These are phyloP conservation scores for Bacterosira constricta DNA, from an alignment of 108 stramenopile species.

Conservation along the genomic window DNA sequence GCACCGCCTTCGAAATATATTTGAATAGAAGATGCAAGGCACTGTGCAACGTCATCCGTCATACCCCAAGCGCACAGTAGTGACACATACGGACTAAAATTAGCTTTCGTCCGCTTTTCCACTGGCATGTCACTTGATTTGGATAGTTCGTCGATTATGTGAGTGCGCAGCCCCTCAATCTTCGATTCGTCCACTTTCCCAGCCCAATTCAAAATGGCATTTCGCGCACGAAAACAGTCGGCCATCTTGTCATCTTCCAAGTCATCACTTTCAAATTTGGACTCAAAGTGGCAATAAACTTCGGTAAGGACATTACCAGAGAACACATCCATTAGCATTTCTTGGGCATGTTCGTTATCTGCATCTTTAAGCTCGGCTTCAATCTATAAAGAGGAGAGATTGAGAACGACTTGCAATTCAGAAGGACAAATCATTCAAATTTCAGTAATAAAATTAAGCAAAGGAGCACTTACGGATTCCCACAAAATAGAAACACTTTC, in stretches of 20 bases:
- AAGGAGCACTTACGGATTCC: conserved; percentile 54
- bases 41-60: conserved; percentile 55
- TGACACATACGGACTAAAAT: conserved; percentile 59
- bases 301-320: conserved; percentile 54
- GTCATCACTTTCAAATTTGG: conserved; percentile 27
- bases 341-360: conserved; percentile 38
- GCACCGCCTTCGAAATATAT: conserved; percentile 35
- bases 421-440: background rate
- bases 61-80: conserved; percentile 75
- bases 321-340: conserved; percentile 58
- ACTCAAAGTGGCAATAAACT: conserved; percentile 65
- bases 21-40: conserved; percentile 59
- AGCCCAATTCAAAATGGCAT: conserved; percentile 67
- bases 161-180: conserved; percentile 48
- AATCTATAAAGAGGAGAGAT: conserved; percentile 25
- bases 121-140: conserved; percentile 1
- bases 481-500: conserved; percentile 68
- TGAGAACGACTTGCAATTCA: too few relatives aligned
- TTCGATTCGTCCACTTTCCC: conserved; percentile 45
- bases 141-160: conserved; percentile 40
- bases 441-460: background rate
- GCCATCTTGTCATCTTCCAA: conserved; percentile 19
- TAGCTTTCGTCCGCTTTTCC: conserved; percentile 20
- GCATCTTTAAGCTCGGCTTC: conserved; percentile 32
- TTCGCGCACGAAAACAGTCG: conserved; percentile 56